A percentile compares a stretch with the other conserved stretches of the same genome.
These are phyloP conservation scores for Xylaria sp. DNA, from an alignment of 2,329 filamentous ascomycete genomes.

Conservation along the genomic window DNA sequence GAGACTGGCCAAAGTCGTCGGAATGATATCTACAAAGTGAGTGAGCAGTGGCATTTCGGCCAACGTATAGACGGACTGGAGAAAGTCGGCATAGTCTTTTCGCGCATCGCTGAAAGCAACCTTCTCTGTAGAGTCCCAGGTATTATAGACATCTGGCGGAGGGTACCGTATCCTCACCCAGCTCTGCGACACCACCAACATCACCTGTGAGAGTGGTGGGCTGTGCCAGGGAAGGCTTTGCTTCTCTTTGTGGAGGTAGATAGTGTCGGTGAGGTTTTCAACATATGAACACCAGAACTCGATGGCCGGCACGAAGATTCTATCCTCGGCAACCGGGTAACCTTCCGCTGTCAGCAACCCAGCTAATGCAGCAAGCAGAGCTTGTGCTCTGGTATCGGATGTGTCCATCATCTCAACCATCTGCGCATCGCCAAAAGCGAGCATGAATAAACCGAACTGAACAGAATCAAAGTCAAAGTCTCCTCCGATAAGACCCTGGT, in stretches of 20 bases:
- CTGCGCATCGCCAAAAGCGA: conserved; percentile 64
- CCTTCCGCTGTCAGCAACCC: conserved; percentile 62
- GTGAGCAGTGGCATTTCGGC: conserved; percentile 51
- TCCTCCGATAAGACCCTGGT: conserved; percentile 50
- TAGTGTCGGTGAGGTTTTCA: conserved; percentile 58
- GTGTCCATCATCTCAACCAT: conserved; percentile 54
- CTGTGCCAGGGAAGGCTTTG: conserved; percentile 50
- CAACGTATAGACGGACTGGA: conserved; percentile 65
- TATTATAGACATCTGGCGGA: conserved; percentile 47
- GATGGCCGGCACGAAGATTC: conserved; percentile 65
- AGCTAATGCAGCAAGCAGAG: conserved; percentile 54
- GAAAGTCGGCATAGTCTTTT: conserved; percentile 72
- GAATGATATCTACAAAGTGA: conserved; percentile 51
- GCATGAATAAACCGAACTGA: conserved; percentile 61
- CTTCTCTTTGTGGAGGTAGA: conserved; percentile 45
- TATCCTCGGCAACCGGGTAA: conserved; percentile 65
- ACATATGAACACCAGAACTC: conserved; percentile 80
- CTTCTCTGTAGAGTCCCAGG: conserved; percentile 66
- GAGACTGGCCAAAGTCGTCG: conserved; percentile 43
- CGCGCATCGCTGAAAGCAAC: conserved; percentile 66
- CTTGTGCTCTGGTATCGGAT: conserved; percentile 44
- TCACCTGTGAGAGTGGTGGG: conserved; percentile 53
- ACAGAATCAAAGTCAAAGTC: conserved; percentile 59
- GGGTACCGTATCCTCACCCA: conserved; percentile 68
- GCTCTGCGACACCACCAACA: conserved; percentile 59